Conservation (phyloP, 2,329 filamentous ascomycete genomes). For the Ophiognomonia clavigignenti-juglandacearum region DNA sequence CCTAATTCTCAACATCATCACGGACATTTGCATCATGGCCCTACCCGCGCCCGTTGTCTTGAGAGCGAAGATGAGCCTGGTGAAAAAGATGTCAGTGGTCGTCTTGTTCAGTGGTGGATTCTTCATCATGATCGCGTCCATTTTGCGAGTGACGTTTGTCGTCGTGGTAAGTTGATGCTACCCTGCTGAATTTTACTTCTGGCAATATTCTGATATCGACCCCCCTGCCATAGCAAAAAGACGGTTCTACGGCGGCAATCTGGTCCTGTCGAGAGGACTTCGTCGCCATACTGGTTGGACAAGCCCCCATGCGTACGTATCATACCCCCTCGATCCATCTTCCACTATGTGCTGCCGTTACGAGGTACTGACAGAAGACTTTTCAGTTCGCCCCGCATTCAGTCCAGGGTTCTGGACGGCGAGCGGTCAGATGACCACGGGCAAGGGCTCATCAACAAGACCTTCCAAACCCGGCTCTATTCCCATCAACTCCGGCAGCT, state of each 20-base stretch:
- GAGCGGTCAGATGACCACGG: neutral
- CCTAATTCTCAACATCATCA: constrained; percentile 28
- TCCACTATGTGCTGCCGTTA: too few relatives aligned
- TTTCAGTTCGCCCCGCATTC: constrained; percentile 1
- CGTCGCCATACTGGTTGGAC: constrained; percentile 32
- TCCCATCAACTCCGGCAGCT: neutral
- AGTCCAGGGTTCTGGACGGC: constrained; percentile 7
- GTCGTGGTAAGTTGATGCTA: constrained; percentile 22
- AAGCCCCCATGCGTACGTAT: constrained; percentile 27
- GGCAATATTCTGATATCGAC: neutral
- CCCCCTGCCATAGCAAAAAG: neutral
- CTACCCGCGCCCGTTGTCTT: constrained; percentile 30
- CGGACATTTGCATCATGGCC: constrained; percentile 26
- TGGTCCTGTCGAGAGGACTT: constrained; percentile 35
- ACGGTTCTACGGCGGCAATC: constrained; percentile 21
- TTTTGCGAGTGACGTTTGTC: constrained; percentile 24
- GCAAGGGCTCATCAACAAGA: neutral
- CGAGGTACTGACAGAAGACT: neutral
- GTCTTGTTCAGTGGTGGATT: constrained; percentile 28
- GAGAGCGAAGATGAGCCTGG: constrained; percentile 23
- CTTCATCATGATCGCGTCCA: constrained; percentile 28
- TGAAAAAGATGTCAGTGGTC: constrained; percentile 25
- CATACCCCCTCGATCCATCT: neutral
- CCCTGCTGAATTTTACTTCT: neutral
- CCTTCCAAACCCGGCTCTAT: neutral